Evolutionary conservation across 331 rosid genomes (phyloP).

Genomic region (Acacia concinna): DNA sequence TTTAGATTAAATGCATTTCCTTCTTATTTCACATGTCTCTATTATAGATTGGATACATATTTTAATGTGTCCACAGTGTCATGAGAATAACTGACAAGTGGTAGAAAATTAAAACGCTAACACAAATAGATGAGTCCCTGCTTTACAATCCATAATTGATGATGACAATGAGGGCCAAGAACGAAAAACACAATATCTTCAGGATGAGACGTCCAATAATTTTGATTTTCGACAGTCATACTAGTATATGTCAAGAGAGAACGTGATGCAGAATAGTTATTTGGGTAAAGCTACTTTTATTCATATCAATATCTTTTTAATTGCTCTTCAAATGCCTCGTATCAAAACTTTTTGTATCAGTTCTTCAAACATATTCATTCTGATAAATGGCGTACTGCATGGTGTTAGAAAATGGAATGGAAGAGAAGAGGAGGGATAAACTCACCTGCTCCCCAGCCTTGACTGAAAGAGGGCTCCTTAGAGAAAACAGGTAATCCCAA

Average conservation of each 20-base stretch:
- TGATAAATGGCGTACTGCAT: background rate
- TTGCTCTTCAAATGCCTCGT: background rate
- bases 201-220: background rate
- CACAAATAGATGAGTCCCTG: background rate
- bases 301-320: background rate
- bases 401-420: background rate
- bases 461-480: conserved; percentile 73
- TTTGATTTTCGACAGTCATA: background rate
- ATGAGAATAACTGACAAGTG: background rate
- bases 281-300: background rate
- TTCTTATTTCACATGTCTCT: background rate
- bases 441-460: conserved; percentile 94
- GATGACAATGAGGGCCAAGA: background rate
- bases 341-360: conserved; percentile 21
- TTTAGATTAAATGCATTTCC: background rate
- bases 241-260: background rate
- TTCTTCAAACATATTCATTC: conserved; percentile 22
- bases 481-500: conserved; percentile 80
- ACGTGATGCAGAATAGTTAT: background rate
- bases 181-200: background rate
- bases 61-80: background rate
- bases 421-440: conserved; percentile 22
- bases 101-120: background rate
- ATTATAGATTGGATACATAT: background rate
- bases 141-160: background rate